Conservation (phyloP, 495 filamentous ascomycete species). For the Penicillium cinerascens region DNA sequence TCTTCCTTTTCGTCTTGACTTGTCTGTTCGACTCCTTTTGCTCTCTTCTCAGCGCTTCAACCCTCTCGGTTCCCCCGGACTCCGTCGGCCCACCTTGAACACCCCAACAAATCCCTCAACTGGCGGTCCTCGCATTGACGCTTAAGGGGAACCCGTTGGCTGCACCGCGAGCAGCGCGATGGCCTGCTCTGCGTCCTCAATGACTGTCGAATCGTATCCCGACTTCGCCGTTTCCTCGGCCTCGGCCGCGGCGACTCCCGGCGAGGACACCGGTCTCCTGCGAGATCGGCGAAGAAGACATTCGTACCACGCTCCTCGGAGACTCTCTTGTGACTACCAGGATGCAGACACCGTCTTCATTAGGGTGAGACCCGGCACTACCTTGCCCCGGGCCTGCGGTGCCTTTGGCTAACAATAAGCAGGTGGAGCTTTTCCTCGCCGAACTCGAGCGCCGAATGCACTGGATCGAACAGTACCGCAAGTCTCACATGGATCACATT, state of each 20-base stretch:
- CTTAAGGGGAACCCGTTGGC: not conserved
- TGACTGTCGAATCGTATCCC: slow-evolving; percentile 45
- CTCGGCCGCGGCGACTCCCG: slow-evolving; percentile 32
- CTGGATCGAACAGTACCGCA: slow-evolving; percentile 84
- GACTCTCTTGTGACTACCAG: slow-evolving; percentile 58
- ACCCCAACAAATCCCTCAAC: not conserved
- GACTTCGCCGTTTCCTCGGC: slow-evolving; percentile 25
- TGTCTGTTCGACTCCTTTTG: not conserved
- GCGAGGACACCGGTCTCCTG: slow-evolving; percentile 35
- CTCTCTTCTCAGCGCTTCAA: slow-evolving; percentile 8
- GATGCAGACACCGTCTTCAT: slow-evolving; percentile 67
- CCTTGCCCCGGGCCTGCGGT: not conserved
- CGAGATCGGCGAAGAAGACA: slow-evolving; percentile 56
- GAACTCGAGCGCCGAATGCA: slow-evolving; percentile 84
- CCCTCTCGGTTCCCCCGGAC: slow-evolving; percentile 6
- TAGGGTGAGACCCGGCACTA: slow-evolving; percentile 44
- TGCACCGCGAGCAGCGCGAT: slow-evolving; percentile 31
- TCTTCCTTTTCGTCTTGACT: not conserved
- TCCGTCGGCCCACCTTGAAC: slow-evolving; percentile 5
- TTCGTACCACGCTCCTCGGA: slow-evolving; percentile 59
- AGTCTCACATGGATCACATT: slow-evolving; percentile 72
- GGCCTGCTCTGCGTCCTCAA: slow-evolving; percentile 44
- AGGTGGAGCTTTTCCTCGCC: slow-evolving; percentile 87
- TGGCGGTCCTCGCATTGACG: not conserved
- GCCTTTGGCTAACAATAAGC: slow-evolving; percentile 11